Evolutionary conservation across 371 early-diverging fungal genomes (phyloP), one percentile per base, ranked within the genome.

Genomic region (Fennellomyces sp.): DNA sequence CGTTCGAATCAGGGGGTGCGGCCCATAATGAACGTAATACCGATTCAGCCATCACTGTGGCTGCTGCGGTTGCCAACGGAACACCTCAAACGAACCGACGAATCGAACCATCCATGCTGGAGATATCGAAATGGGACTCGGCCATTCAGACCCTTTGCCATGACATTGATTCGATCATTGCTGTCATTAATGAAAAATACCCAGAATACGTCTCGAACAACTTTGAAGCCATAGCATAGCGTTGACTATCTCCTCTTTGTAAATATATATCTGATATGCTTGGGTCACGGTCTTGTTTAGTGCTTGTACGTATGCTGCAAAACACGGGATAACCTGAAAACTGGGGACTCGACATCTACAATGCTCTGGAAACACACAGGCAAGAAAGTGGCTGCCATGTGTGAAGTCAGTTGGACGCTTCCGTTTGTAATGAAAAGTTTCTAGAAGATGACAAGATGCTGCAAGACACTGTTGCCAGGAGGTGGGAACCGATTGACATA

Each of bases 1-100:
- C 86, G 48, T 97, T 97, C 62, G 89, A 89, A 60, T 87, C 91
- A n/a, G 77, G 81, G 1, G 77, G 78, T 12, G 81, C 73, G 2
- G 74, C 72, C 11, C 68, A 72, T 29, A 71, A 73, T 17, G 62
- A 65, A 36, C 50, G 31, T 7, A 45, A 62, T 7, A 74, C 61
- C 27, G 64, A 70, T 3, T 58, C 65, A 39, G 57, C 61, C 4
- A 69, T 63, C 52, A 74, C 76, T 2, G 64, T 63, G 0, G 68
- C 75, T 26, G 68, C 75, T 25, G 67, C 67, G 11, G 70, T 72
- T 35, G 76, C 73, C 0, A 66, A 66, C 39, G 69, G 70, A 23
- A 60, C 67, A 0, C 39, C 62, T 4, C 69, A 68, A 52, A 56
- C 51, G 0, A 69, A 47, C 28, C 35, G 63, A n/a, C 70, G 72